A percentile compares a stretch with the other conserved stretches of the same genome.
Evolutionary conservation across 345 rosid species (phyloP).

Genomic region (Sonneratia alba): DNA sequence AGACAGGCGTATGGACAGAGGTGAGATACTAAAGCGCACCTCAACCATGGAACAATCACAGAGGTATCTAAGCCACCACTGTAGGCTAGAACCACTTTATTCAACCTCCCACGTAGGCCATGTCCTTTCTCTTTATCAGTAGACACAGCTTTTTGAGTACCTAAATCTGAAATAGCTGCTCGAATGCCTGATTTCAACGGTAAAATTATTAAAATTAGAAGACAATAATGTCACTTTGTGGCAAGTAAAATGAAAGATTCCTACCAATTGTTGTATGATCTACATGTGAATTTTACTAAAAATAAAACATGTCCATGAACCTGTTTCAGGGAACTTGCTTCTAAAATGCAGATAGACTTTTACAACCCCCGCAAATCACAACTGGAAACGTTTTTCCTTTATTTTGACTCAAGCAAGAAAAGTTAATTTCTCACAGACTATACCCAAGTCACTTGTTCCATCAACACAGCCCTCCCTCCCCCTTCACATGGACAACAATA

Average conservation of each 20-base stretch:
- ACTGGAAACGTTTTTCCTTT: too few species aligned
- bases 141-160: conserved; percentile 44
- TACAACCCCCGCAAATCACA: too few species aligned
- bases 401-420: too few species aligned
- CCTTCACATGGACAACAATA: too few species aligned
- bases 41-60: conserved; percentile 94
- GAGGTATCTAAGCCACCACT: conserved; percentile 98
- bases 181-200: neutral
- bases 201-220: neutral
- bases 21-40: conserved; percentile 25
- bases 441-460: too few species aligned
- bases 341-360: too few species aligned
- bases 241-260: neutral
- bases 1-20: neutral
- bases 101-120: conserved; percentile 69
- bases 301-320: neutral
- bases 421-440: too few species aligned
- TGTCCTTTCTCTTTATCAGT: conserved; percentile 22
- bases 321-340: neutral
- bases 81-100: conserved; percentile 90
- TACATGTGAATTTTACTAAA: too few species aligned
- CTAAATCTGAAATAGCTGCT: conserved; percentile 13
- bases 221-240: neutral
- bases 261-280: neutral
- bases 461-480: too few species aligned